Conservation (phyloP, 345 rosid genomes). For the Ricinus communis region DNA sequence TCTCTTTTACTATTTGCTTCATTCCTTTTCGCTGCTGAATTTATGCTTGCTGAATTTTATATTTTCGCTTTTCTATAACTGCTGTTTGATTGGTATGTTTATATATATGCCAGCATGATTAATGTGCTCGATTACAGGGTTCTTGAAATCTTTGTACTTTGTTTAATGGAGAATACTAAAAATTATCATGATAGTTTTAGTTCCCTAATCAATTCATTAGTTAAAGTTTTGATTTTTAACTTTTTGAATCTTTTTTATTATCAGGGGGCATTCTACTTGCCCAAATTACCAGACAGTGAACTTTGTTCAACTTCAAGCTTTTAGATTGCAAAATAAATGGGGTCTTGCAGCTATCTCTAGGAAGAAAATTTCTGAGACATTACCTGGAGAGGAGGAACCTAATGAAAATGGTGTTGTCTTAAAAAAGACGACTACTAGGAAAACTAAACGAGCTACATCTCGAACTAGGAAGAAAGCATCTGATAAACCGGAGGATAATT, state of each 20-base stretch:
- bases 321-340: conserved; percentile 47
- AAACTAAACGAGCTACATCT: conserved; percentile 39
- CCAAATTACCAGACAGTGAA: conserved; percentile 36
- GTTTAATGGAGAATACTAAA: too few relatives aligned
- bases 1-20: not conserved
- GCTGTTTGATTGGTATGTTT: not conserved
- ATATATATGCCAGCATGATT: not conserved
- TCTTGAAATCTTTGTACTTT: not conserved
- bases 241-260: not conserved
- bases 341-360: conserved; percentile 46
- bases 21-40: not conserved
- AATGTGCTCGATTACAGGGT: not conserved
- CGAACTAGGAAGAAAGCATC: conserved; percentile 57
- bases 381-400: conserved; percentile 41
- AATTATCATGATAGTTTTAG: not conserved
- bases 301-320: conserved; percentile 41
- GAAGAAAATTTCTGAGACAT: conserved; percentile 44
- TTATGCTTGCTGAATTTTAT: not conserved
- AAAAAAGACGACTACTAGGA: conserved; percentile 45
- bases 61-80: not conserved
- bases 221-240: not conserved
- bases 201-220: not conserved
- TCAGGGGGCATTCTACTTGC: conserved; percentile 54
- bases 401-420: conserved; percentile 46
- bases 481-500: conserved; percentile 36